phyloP scores from a whole-genome alignment of 108 stramenopile species.

The Conticribra guillardii region DNA sequence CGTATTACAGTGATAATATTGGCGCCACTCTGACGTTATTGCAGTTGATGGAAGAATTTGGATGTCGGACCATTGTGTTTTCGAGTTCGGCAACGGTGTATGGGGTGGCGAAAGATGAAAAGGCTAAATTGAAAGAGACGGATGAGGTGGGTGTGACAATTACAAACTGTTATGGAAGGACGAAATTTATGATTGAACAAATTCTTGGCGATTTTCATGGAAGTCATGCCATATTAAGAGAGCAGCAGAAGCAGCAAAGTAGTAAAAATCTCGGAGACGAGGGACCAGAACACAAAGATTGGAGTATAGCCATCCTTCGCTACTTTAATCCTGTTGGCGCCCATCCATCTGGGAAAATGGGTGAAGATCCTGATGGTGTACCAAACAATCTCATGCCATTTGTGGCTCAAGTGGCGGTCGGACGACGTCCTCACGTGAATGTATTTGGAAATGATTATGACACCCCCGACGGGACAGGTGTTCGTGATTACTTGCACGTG shows the following conservation, averaged over 20 bases:
- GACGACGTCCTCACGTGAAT: conserved; percentile 90
- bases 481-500: conserved; percentile 99
- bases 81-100: conserved; percentile 98
- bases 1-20: conserved; percentile 96
- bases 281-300: conserved; percentile 45
- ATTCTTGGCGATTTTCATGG: conserved; percentile 93
- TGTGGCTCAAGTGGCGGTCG: conserved; percentile 97
- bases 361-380: conserved; percentile 97
- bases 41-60: conserved; percentile 89
- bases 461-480: conserved; percentile 97
- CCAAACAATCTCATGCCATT: conserved; percentile 99
- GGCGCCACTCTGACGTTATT: conserved; percentile 84
- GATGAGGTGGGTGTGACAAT: conserved; percentile 93
- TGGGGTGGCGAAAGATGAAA: conserved; percentile 77
- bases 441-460: conserved; percentile 98
- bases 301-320: conserved; percentile 89
- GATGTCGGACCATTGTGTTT: conserved; percentile 91
- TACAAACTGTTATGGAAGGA: conserved; percentile 98
- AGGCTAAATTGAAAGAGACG: conserved; percentile 88
- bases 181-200: conserved; percentile 99
- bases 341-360: conserved; percentile 95
- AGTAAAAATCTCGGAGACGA: background rate
- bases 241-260: background rate
- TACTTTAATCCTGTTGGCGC: conserved; percentile 99
- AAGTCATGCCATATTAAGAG: conserved; percentile 47